A percentile compares a stretch with the other conserved stretches of the same genome.
phyloP scores from a whole-genome alignment of 768 basidiomycete genomes.

The Suillus decipiens region DNA sequence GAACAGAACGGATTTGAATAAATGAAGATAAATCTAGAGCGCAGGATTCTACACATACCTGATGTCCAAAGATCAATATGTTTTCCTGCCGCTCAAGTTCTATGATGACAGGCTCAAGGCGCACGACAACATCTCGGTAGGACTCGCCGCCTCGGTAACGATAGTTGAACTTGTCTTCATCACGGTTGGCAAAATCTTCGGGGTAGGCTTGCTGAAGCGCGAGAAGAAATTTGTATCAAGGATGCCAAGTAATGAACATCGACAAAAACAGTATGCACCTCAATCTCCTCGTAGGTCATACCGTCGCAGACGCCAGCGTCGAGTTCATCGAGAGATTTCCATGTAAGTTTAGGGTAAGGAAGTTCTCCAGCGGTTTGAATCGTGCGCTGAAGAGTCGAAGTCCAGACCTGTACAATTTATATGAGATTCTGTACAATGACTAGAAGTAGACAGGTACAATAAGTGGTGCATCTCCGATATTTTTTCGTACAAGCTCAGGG shows the following conservation, averaged over 20 bases:
- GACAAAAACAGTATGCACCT: constrained; percentile 50
- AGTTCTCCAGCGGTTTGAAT: constrained; percentile 85
- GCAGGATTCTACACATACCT: constrained; percentile 43
- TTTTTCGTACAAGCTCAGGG: constrained; percentile 84
- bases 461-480: constrained; percentile 84
- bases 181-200: constrained; percentile 96
- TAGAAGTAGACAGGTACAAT: constrained; percentile 39
- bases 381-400: constrained; percentile 93
- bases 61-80: constrained; percentile 95
- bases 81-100: constrained; percentile 98
- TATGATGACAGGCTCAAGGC: constrained; percentile 98
- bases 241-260: background rate
- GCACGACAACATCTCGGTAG: constrained; percentile 94
- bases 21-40: background rate
- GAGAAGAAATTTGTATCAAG: constrained; percentile 1
- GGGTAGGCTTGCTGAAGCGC: constrained; percentile 80
- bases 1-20: background rate
- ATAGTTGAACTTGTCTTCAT: constrained; percentile 99
- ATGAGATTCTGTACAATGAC: background rate
- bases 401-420: constrained; percentile 78
- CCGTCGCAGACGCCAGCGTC: constrained; percentile 99
- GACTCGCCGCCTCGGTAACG: constrained; percentile 97
- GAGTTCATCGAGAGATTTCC: constrained; percentile 98
- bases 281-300: constrained; percentile 99
- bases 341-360: constrained; percentile 89